Percentiles rank a stretch among this genome's conserved stretches.
Conservation (phyloP, 345 rosid species). For the Viola odorata region DNA sequence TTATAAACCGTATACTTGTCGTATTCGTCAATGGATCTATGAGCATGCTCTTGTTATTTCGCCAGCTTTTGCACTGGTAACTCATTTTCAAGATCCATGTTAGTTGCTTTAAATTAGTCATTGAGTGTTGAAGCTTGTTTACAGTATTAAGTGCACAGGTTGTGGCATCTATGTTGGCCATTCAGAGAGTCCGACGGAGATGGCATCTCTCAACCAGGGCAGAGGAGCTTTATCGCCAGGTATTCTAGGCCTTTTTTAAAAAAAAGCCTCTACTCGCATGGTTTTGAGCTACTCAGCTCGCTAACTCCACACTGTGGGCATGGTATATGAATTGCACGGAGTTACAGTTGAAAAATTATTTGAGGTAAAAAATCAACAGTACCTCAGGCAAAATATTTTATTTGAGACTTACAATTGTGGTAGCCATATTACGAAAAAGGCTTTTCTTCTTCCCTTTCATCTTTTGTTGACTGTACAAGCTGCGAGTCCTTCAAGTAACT, state of each 20-base stretch:
- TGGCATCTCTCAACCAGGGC: slow-evolving; percentile 44
- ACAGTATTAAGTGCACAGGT: slow-evolving; percentile 60
- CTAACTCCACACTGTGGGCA: too few species aligned
- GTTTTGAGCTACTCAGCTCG: not conserved
- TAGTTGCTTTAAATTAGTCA: slow-evolving; percentile 33
- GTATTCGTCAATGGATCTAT: slow-evolving; percentile 51
- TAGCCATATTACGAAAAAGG: too few species aligned
- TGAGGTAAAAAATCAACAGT: too few species aligned
- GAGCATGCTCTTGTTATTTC: slow-evolving; percentile 34
- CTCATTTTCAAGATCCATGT: slow-evolving; percentile 18
- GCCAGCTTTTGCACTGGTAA: slow-evolving; percentile 54
- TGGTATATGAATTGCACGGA: too few species aligned
- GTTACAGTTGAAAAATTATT: too few species aligned
- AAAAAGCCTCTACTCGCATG: not conserved
- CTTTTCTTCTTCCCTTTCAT: too few species aligned
- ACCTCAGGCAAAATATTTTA: too few species aligned
- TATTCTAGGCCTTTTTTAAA: slow-evolving; percentile 13
- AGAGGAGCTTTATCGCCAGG: slow-evolving; percentile 72
- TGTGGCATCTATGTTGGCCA: slow-evolving; percentile 35
- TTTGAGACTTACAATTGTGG: too few species aligned
- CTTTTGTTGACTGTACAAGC: too few species aligned
- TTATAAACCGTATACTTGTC: slow-evolving; percentile 64
- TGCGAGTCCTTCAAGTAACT: too few species aligned
- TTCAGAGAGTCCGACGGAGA: slow-evolving; percentile 39
- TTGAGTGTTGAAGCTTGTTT: slow-evolving; percentile 48